phyloP scores from a whole-genome alignment of 331 rosid species.

The Quercus lobata region DNA sequence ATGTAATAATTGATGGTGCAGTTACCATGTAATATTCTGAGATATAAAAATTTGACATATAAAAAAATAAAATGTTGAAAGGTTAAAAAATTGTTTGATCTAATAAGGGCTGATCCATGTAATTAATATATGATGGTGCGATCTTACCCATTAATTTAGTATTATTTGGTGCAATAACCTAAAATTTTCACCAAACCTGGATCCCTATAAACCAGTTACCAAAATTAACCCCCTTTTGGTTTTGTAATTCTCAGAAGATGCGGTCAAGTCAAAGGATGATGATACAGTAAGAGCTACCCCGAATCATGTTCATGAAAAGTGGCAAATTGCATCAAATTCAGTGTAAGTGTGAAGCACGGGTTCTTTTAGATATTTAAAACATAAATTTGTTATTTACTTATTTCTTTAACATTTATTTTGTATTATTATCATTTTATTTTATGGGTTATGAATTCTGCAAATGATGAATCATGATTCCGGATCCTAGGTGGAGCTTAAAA shows the following conservation, averaged over 20 bases:
- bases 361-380: constrained; percentile 29
- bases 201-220: neutral
- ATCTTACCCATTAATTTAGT: no score
- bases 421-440: constrained; percentile 12
- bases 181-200: no score
- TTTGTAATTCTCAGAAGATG: neutral
- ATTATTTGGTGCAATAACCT: no score
- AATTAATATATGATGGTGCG: no score
- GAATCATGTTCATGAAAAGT: constrained; percentile 47
- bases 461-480: constrained; percentile 46
- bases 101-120: no score
- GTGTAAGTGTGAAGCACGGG: constrained; percentile 47
- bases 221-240: neutral
- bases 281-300: constrained; percentile 32
- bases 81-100: no score
- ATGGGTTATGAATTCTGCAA: constrained; percentile 22
- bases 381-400: constrained; percentile 21
- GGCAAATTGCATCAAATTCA: constrained; percentile 65
- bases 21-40: no score
- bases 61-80: no score
- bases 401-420: constrained; percentile 23
- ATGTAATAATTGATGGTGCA: no score
- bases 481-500: constrained; percentile 49
- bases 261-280: constrained; percentile 22
- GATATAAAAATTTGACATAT: no score